Percentiles rank a stretch among this genome's conserved stretches.
Conservation (phyloP, 306 rosid species). For the Purshia tridentata region DNA sequence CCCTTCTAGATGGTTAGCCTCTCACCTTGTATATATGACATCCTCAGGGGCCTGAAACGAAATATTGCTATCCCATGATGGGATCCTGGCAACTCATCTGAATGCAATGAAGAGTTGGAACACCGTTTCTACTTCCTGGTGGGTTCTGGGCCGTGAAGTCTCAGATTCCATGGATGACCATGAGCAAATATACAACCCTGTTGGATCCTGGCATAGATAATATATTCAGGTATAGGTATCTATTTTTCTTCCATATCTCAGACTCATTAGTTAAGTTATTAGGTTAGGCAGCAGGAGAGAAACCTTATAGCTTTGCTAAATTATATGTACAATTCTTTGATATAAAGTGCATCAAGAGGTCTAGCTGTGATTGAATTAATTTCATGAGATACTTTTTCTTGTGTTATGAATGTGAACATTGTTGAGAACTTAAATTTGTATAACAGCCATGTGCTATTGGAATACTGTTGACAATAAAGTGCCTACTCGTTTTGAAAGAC, state of each 20-base stretch:
- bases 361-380: constrained; percentile 23
- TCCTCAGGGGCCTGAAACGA: constrained; percentile 33
- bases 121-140: constrained; percentile 13
- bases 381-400: constrained; percentile 29
- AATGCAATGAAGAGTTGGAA: constrained; percentile 21
- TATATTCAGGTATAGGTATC: constrained; percentile 41
- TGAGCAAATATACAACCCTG: constrained; percentile 42
- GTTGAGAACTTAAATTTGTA: constrained; percentile 18
- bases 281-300: constrained; percentile 41
- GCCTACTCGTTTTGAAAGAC: background rate
- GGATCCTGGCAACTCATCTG: constrained; percentile 40
- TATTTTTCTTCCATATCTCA: constrained; percentile 16
- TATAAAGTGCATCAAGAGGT: constrained; percentile 44
- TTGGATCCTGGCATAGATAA: constrained; percentile 37
- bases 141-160: constrained; percentile 34
- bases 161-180: constrained; percentile 31
- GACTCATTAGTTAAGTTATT: constrained; percentile 38
- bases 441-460: constrained; percentile 14
- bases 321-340: constrained; percentile 52
- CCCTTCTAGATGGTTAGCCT: constrained; percentile 26
- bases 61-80: constrained; percentile 20
- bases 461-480: constrained; percentile 26
- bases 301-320: constrained; percentile 41
- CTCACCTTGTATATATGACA: constrained; percentile 41
- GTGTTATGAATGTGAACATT: constrained; percentile 12